Percentiles rank a stretch among this genome's conserved stretches.
Evolutionary conservation across 768 basidiomycete genomes (phyloP).

Genomic region (Hygrophorus pudorinus): DNA sequence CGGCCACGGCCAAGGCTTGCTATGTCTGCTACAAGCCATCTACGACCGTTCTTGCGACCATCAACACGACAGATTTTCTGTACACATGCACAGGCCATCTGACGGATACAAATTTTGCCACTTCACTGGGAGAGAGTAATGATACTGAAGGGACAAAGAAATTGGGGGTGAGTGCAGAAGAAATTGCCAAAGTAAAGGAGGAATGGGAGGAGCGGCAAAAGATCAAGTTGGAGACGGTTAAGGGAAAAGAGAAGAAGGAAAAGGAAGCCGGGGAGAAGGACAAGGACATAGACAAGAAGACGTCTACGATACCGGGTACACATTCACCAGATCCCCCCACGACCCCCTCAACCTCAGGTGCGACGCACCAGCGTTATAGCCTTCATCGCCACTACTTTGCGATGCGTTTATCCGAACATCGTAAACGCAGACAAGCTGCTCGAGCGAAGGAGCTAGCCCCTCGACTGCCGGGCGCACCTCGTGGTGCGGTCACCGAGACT

Average conservation of each 20-base stretch:
- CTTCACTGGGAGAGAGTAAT: conserved; percentile 27
- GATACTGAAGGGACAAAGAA: conserved; percentile 25
- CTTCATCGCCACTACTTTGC: conserved; percentile 79
- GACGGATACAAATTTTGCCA: conserved; percentile 68
- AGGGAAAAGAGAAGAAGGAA: conserved; percentile 28
- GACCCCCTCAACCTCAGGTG: conserved; percentile 24
- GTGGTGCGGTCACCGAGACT: conserved; percentile 14
- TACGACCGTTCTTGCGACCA: conserved; percentile 74
- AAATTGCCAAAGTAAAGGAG: conserved; percentile 66
- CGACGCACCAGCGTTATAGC: conserved; percentile 62
- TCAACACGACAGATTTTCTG: conserved; percentile 75
- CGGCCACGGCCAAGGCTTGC: conserved; percentile 70
- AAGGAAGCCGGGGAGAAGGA: conserved; percentile 24
- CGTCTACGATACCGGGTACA: conserved; percentile 19
- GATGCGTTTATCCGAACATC: conserved; percentile 68
- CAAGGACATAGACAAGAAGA: conserved; percentile 19
- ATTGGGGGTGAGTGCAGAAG: conserved; percentile 47
- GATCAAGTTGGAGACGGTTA: conserved; percentile 41
- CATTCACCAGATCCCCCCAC: conserved; percentile 17
- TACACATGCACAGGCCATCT: conserved; percentile 82
- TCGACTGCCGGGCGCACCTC: conserved; percentile 57
- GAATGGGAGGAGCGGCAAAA: conserved; percentile 75
- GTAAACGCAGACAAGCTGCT: conserved; percentile 52
- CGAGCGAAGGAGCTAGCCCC: conserved; percentile 66
- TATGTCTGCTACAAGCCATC: conserved; percentile 76